Conservation (phyloP, 108 stramenopile species). For the Skeletonema menzelii region DNA sequence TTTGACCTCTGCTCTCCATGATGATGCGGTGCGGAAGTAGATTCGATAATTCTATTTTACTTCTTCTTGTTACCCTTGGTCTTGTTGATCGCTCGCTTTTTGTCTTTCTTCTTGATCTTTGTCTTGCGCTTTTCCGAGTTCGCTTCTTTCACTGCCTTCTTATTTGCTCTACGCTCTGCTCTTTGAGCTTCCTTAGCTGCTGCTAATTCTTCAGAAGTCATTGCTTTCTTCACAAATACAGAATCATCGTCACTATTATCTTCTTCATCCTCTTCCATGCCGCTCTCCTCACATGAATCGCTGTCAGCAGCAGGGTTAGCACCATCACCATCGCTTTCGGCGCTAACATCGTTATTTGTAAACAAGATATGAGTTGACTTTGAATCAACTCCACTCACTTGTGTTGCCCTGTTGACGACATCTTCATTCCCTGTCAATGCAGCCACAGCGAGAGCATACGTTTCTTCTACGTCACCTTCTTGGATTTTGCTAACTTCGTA, state of each 20-base stretch:
- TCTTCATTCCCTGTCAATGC: constrained; percentile 85
- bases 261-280: constrained; percentile 23
- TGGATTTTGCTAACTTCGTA: constrained; percentile 81
- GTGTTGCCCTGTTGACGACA: constrained; percentile 65
- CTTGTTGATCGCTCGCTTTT: constrained; percentile 86
- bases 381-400: constrained; percentile 39
- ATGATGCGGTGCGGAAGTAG: background rate
- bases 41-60: constrained; percentile 3
- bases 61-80: constrained; percentile 77
- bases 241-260: constrained; percentile 41
- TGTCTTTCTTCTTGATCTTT: constrained; percentile 93
- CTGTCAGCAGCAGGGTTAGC: constrained; percentile 15
- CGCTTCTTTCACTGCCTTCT: constrained; percentile 78
- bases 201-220: constrained; percentile 70
- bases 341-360: constrained; percentile 8
- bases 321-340: constrained; percentile 8
- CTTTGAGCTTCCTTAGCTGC: constrained; percentile 63
- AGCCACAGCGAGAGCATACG: constrained; percentile 86
- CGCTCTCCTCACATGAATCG: constrained; percentile 9
- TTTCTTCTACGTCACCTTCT: constrained; percentile 88
- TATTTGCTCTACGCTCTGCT: constrained; percentile 74
- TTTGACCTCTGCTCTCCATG: background rate
- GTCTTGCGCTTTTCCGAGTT: constrained; percentile 73
- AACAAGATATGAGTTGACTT: constrained; percentile 38
- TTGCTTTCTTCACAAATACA: constrained; percentile 63